phyloP scores from a whole-genome alignment of 768 basidiomycete genomes.

The Hortiboletus flavorubellus region DNA sequence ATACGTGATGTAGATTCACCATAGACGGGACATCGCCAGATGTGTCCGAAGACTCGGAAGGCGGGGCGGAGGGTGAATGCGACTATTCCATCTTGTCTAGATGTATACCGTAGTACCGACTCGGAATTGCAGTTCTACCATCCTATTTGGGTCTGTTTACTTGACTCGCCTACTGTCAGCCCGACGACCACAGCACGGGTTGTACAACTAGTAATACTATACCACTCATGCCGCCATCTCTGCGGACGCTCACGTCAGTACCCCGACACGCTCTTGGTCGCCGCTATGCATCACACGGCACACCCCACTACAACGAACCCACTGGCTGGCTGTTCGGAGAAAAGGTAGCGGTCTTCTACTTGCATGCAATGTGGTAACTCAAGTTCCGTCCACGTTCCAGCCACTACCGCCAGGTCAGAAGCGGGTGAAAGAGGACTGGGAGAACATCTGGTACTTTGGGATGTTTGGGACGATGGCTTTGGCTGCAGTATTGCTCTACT shows the following conservation, averaged over 20 bases:
- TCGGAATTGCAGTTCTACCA: not conserved
- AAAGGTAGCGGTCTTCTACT: constrained; percentile 49
- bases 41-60: constrained; percentile 28
- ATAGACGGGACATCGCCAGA: constrained; percentile 54
- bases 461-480: constrained; percentile 88
- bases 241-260: constrained; percentile 34
- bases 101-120: constrained; percentile 5
- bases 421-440: constrained; percentile 87
- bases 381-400: constrained; percentile 35
- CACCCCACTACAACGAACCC: constrained; percentile 86
- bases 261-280: constrained; percentile 29
- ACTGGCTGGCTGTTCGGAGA: constrained; percentile 86
- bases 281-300: constrained; percentile 69
- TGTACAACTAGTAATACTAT: not conserved
- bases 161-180: not conserved
- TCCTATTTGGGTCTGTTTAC: constrained; percentile 27
- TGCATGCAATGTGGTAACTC: not conserved
- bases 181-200: not conserved
- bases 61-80: constrained; percentile 27
- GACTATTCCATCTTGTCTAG: constrained; percentile 42
- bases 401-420: constrained; percentile 79
- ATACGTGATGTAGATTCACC: constrained; percentile 43
- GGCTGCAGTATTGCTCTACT: constrained; percentile 74
- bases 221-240: constrained; percentile 43
- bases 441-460: constrained; percentile 84